phyloP scores from a whole-genome alignment of 768 basidiomycete species.

The Pilatotrama ljubarskyi region DNA sequence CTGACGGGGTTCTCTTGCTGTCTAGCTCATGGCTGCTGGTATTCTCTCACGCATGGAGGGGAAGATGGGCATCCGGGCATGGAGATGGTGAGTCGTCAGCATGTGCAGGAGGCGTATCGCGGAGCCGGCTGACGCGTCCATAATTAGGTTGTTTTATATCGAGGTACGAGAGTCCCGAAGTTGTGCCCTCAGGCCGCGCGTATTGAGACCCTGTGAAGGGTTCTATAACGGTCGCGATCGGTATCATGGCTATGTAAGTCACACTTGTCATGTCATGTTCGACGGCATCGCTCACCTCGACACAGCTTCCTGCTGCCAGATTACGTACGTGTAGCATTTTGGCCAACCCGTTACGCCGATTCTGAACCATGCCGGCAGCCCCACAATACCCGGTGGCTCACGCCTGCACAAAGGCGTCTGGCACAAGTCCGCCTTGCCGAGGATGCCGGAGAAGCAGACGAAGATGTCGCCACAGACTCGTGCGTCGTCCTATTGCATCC shows the following conservation, averaged over 20 bases:
- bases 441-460: slow-evolving; percentile 67
- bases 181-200: not conserved
- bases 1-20: not conserved
- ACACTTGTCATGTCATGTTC: not conserved
- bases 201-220: slow-evolving; percentile 41
- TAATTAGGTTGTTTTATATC: slow-evolving; percentile 64
- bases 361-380: slow-evolving; percentile 39
- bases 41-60: slow-evolving; percentile 72
- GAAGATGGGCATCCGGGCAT: slow-evolving; percentile 61
- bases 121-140: not conserved
- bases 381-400: slow-evolving; percentile 62
- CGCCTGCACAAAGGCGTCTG: slow-evolving; percentile 49
- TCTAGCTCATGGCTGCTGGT: slow-evolving; percentile 70
- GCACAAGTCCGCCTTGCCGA: slow-evolving; percentile 68
- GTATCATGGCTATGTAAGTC: slow-evolving; percentile 52
- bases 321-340: slow-evolving; percentile 42
- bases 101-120: not conserved
- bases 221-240: slow-evolving; percentile 59
- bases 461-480: slow-evolving; percentile 59
- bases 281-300: not conserved
- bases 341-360: not conserved
- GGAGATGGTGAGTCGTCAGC: slow-evolving; percentile 55
- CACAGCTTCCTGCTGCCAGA: slow-evolving; percentile 59
- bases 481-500: slow-evolving; percentile 33
- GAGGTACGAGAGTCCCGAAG: slow-evolving; percentile 42